phyloP scores from a whole-genome alignment of 805 yeast genomes.

The Cyberlindnera saturnus region DNA sequence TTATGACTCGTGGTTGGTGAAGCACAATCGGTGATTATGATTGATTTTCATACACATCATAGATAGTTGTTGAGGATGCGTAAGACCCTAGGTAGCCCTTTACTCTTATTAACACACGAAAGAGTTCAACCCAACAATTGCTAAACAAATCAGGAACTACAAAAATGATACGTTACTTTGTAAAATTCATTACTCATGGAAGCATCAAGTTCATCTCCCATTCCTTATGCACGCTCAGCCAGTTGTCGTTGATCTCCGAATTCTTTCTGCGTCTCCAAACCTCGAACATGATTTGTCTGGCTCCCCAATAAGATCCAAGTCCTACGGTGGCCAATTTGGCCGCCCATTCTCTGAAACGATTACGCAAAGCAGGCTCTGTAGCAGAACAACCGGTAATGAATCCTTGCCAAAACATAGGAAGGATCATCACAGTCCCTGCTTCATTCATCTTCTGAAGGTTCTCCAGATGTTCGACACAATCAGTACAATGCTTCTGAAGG shows the following conservation, averaged over 20 bases:
- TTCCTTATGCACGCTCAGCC: slow-evolving; percentile 75
- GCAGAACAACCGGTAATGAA: slow-evolving; percentile 85
- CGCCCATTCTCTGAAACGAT: slow-evolving; percentile 66
- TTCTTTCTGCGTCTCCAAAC: slow-evolving; percentile 73
- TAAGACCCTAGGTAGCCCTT: too few relatives aligned
- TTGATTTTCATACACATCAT: too few relatives aligned
- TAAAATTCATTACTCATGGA: slow-evolving; percentile 6
- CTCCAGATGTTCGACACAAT: slow-evolving; percentile 58
- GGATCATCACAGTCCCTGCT: slow-evolving; percentile 43
- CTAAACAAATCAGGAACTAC: neutral
- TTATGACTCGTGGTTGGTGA: neutral
- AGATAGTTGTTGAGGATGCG: too few relatives aligned
- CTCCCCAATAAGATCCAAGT: slow-evolving; percentile 81
- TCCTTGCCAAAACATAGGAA: slow-evolving; percentile 85
- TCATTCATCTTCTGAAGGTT: slow-evolving; percentile 53
- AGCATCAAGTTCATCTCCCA: slow-evolving; percentile 86
- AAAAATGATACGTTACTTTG: neutral
- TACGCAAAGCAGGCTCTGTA: slow-evolving; percentile 47
- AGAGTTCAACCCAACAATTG: too few relatives aligned
- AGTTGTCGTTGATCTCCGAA: slow-evolving; percentile 53
- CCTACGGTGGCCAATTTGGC: slow-evolving; percentile 44
- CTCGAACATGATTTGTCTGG: slow-evolving; percentile 77
- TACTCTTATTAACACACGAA: too few relatives aligned
- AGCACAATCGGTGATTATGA: too few relatives aligned
- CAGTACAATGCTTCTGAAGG: slow-evolving; percentile 56